These are phyloP conservation scores for Coemansia sp. DNA, from an alignment of 192 early-diverging fungal species.

Conservation along the genomic window DNA sequence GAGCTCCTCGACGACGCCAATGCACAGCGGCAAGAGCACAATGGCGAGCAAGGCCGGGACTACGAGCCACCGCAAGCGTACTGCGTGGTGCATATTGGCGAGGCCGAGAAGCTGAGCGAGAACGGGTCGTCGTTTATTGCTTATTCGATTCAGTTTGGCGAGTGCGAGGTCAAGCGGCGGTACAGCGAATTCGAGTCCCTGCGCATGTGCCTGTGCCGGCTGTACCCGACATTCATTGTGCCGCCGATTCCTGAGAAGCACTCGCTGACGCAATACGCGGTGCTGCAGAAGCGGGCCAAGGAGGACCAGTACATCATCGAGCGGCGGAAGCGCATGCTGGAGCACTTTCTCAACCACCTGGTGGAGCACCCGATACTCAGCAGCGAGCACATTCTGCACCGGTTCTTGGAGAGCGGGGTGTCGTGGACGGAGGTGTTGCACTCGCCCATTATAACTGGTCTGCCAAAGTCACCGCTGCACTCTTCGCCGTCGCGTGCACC, in stretches of 20 bases:
- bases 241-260: conserved; percentile 99
- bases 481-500: conserved; percentile 53
- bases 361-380: conserved; percentile 83
- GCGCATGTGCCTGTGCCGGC: conserved; percentile 66
- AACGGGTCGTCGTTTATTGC: conserved; percentile 48
- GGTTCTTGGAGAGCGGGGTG: conserved; percentile 80
- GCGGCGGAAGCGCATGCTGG: conserved; percentile 87
- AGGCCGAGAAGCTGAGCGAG: conserved; percentile 47
- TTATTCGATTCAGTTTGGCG: conserved; percentile 41
- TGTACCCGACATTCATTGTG: conserved; percentile 85
- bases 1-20: conserved; percentile 45
- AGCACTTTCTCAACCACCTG: conserved; percentile 90
- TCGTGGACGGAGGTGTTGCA: conserved; percentile 74
- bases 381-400: conserved; percentile 86
- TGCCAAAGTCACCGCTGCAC: conserved; percentile 69
- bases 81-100: conserved; percentile 42
- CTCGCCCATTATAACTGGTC: conserved; percentile 62
- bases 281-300: conserved; percentile 81
- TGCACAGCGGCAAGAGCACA: conserved; percentile 22
- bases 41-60: conserved; percentile 14
- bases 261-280: conserved; percentile 65
- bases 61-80: conserved; percentile 45
- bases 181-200: conserved; percentile 98
- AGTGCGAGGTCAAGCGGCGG: conserved; percentile 66
- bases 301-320: conserved; percentile 90